Conservation (phyloP, 805 yeast genomes). For the Grigorovia humatica region DNA sequence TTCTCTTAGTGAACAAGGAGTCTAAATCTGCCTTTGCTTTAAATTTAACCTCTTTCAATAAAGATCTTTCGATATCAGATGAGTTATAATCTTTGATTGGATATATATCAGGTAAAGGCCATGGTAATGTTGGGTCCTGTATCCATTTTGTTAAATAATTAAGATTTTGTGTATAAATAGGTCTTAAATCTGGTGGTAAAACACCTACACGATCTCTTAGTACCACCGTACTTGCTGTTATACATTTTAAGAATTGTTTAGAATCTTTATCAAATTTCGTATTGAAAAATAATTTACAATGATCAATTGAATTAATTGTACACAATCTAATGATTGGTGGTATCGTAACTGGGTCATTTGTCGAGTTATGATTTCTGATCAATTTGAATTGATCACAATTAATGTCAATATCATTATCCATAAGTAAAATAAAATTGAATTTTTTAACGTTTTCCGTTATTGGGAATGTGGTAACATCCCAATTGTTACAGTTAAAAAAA, state of each 20-base stretch:
- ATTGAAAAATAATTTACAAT: conserved; percentile 49
- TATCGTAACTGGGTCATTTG: neutral
- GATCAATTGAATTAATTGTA: conserved; percentile 77
- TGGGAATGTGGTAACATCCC: conserved; percentile 11
- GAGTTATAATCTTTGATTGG: conserved; percentile 52
- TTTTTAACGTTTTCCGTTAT: conserved; percentile 12
- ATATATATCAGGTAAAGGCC: conserved; percentile 77
- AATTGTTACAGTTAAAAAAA: conserved; percentile 33
- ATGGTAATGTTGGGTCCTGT: conserved; percentile 34
- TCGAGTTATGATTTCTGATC: neutral
- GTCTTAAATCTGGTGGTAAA: conserved; percentile 68
- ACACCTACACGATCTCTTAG: conserved; percentile 73
- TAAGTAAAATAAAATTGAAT: conserved; percentile 52
- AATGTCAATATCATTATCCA: conserved; percentile 52
- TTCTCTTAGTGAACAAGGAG: conserved; percentile 28
- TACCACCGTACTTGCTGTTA: conserved; percentile 75
- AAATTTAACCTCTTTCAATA: conserved; percentile 63
- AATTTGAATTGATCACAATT: conserved; percentile 10
- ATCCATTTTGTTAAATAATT: conserved; percentile 56
- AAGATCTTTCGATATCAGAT: conserved; percentile 68
- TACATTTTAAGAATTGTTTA: conserved; percentile 46
- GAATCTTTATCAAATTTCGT: conserved; percentile 23
- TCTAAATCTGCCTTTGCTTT: conserved; percentile 35
- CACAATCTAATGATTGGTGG: conserved; percentile 54
- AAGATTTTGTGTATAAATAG: conserved; percentile 59